Evolutionary conservation across 371 early-diverging fungal species (phyloP), one percentile per base, ranked within the genome.

Genomic region (Fennellomyces sp.): DNA sequence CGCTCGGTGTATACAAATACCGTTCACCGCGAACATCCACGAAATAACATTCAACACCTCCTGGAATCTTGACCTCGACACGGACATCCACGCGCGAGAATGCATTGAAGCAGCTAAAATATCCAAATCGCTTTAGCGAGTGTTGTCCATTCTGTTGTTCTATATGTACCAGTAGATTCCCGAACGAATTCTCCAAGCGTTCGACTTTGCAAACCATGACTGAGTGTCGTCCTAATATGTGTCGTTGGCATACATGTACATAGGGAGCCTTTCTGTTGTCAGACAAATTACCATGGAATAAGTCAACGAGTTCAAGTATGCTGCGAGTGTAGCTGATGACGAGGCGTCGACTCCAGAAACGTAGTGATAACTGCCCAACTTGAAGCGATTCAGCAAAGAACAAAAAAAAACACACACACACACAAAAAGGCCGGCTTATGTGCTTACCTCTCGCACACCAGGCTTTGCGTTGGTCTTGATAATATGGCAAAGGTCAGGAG

Each of bases 11-110:
- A 52, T 36, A 27, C 12, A 29, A 27, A 56, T 73, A 82, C 87
- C 83, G 82, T 71, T 91, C 91, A 41, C 91, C 91, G 17, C 86
- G 78, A 30, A 88, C 75, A 63, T 95, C 94, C 13, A 98, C 91
- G 19, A 86, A 84, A 65, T 96, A 96, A 57, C 91, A 87, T 58
- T 95, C 96, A 2, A 98, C 98, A 48, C 98, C 97, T 54, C 98
- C 98, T 1, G 98, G 98, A 66, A 97, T 96, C 61, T 91, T 89
- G 35, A 97, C 95, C 71, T 96, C 94, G n/a, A 98, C 98, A 30
- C 98, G 88, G 21, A 98, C 88, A 82, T 98, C 98, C 6, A 96
- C 92, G 21, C 94, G 86, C 13, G 96, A 92, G 65, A 98, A 97
- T 17, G 96, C 95, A 73, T 98, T 97, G 79, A 91, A 98, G 65